Evolutionary conservation across 1,284 basidiomycete species (phyloP), one percentile per base, ranked within the genome.

Genomic region (Sanghuangporus weigelae): DNA sequence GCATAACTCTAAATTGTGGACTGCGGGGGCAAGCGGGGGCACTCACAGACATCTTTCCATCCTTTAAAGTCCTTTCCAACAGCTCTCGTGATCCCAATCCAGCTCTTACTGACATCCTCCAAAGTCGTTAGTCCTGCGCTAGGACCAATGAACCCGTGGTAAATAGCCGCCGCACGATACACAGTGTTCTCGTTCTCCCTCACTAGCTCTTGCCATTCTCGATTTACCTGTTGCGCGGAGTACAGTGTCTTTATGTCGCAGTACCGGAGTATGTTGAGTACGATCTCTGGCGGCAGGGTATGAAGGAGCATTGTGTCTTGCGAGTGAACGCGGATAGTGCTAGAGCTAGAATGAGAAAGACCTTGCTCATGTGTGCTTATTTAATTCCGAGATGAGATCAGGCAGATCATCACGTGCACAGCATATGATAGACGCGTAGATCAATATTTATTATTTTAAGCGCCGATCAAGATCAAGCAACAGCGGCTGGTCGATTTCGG

Each of bases 41-140:
- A 76, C 83, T 69, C 70, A 89, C 88, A 89, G 50, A 86, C 79
- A 23, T 77, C 74, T 67, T 81, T 83, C 88, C 87, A 90, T 61
- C 71, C 71, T 0, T 63, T 62, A 2, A 79, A 72, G 12, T 74
- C 72, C 66, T 74, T 72, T 60, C 73, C 69, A 38, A 71, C 66
- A 40, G 74, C 70, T 61, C 74, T 75, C 0, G 65, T 53, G 1
- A 42, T 63, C 10, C 68, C 67, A 0, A 77, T 1, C 53, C 53
- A 54, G 16, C 16, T 12, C 10, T 23, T 36, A 14, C 31, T 16
- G 19, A 51, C 10, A 31, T 51, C 73, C 44, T 79, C 75, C 31
- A 40, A 23, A 6, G 21, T 73, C 68, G 10, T 80, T 68, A 7
- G 72, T 63, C 3, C 66, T 63, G 5, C 72, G 10, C 3, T 65